Evolutionary conservation across 805 yeast species (phyloP), one percentile per base, ranked within the genome.

Genomic region (Candida manassasensis): DNA sequence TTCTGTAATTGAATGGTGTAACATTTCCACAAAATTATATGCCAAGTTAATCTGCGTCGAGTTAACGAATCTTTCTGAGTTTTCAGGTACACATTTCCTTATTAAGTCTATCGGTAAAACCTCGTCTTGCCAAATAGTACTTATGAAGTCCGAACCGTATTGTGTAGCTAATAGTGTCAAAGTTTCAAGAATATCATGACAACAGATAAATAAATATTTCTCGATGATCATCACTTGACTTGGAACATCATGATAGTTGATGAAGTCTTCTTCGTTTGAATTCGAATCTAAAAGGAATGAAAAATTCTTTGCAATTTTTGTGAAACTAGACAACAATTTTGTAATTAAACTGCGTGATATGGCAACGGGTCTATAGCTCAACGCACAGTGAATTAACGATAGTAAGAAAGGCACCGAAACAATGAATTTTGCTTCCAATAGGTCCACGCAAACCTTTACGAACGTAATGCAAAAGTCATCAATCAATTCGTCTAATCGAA

Each of bases 351-450:
- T 47, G 24, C 48, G 55, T 14, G 60, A 62, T 1, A 80, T 65
- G 1, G 90, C 88, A 37, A 74, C 72, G 1, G 84, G 80, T 48
- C 84, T 64, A 54, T 78, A 84, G 14, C 56, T 66, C 4, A 81
- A 53, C 1, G 77, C 49, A 34, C 75, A 73, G 44, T 77, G 77
- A 25, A 82, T 58, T 26, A 84, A 45, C 1, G 83, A 66, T 2
- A 81, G 49, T 10, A 84, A 43, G 49, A 78, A 81, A 1, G 93
- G 93, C 3, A 79, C 61, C 0, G 79, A 53, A 1, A 71, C 41
- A 2, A 67, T 42, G 6, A 52, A 34, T 13, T 55, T 47, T 8
- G 37, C 31, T 3, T 44, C 36, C 10, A 60, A 44, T 22, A 70
- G 55, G 4, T 42, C 36, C 4, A 58, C 30, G 11, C 71, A 37